A percentile compares a stretch with the other conserved stretches of the same genome.
Evolutionary conservation across 2,329 filamentous ascomycete species (phyloP).

Genomic region (Pseudofabraea citricarpa): DNA sequence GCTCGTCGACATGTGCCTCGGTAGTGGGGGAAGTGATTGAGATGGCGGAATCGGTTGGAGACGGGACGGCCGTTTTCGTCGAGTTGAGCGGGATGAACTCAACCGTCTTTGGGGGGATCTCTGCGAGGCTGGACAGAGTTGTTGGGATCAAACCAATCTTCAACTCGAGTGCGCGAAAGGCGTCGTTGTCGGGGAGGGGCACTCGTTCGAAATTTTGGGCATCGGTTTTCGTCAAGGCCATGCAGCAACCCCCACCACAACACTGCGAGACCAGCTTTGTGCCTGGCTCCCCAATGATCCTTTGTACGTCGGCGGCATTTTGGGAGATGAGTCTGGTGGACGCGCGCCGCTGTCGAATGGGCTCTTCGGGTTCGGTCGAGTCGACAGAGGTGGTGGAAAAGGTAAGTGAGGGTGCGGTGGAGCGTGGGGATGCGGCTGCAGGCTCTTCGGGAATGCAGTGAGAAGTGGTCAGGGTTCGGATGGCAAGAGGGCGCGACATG

Average conservation of each 20-base stretch:
- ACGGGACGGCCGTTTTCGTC: conserved; percentile 30
- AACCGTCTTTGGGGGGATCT: conserved; percentile 71
- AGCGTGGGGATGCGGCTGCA: conserved; percentile 34
- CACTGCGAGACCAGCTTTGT: conserved; percentile 58
- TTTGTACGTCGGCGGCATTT: conserved; percentile 56
- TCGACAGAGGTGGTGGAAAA: conserved; percentile 60
- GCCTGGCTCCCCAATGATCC: conserved; percentile 60
- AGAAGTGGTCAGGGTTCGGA: conserved; percentile 22
- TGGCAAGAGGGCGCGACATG: conserved; percentile 23
- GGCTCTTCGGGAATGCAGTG: conserved; percentile 26
- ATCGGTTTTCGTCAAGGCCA: conserved; percentile 40
- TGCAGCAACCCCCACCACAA: conserved; percentile 61
- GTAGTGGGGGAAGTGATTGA: conserved; percentile 27
- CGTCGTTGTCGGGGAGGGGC: conserved; percentile 70
- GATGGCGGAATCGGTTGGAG: conserved; percentile 45
- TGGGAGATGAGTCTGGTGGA: conserved; percentile 65
- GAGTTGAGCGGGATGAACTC: conserved; percentile 57
- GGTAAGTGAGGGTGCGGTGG: conserved; percentile 55
- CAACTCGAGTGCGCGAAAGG: conserved; percentile 74
- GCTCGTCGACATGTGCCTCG: conserved; percentile 29
- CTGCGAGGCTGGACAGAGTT: conserved; percentile 63
- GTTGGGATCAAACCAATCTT: conserved; percentile 72
- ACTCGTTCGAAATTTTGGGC: conserved; percentile 48
- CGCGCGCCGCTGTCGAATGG: conserved; percentile 53
- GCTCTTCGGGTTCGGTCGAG: conserved; percentile 39